Percentiles rank a stretch among this genome's conserved stretches.
Conservation (phyloP, 768 basidiomycete species). For the Boletus sensibilis region DNA sequence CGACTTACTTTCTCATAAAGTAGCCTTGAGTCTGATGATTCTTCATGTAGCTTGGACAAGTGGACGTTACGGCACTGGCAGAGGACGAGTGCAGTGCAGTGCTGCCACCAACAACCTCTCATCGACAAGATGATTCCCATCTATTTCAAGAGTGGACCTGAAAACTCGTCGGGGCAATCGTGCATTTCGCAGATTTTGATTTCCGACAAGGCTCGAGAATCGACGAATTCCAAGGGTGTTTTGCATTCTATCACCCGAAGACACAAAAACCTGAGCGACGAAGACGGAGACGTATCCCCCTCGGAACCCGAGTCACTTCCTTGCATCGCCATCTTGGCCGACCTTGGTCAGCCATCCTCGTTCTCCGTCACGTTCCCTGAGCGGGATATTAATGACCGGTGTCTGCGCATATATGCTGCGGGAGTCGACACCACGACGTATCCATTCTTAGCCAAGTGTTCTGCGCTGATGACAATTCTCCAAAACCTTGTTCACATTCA, state of each 20-base stretch:
- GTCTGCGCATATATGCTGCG: conserved; percentile 13
- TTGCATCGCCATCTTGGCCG: conserved; percentile 19
- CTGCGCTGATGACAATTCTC: background rate
- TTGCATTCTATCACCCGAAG: background rate
- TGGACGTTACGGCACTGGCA: no score
- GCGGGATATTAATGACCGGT: background rate
- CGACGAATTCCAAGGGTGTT: background rate
- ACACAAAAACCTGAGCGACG: background rate
- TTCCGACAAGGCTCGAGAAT: conserved; percentile 15
- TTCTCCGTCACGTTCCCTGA: conserved; percentile 7
- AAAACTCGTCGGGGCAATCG: background rate
- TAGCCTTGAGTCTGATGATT: no score
- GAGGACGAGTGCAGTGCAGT: no score
- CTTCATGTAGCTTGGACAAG: no score
- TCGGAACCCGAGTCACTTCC: background rate
- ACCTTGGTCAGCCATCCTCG: background rate
- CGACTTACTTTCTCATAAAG: no score
- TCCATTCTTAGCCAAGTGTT: conserved; percentile 2
- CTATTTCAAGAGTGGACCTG: background rate
- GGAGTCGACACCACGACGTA: conserved; percentile 4
- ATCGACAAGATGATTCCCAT: no score
- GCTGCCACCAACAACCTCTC: no score
- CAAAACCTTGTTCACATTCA: conserved; percentile 2
- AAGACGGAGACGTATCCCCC: no score
- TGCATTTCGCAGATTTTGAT: conserved; percentile 24